Percentiles rank a stretch among this genome's conserved stretches.
Conservation (phyloP, 2,329 filamentous ascomycete species). For the Cordyceps pruinosa region DNA sequence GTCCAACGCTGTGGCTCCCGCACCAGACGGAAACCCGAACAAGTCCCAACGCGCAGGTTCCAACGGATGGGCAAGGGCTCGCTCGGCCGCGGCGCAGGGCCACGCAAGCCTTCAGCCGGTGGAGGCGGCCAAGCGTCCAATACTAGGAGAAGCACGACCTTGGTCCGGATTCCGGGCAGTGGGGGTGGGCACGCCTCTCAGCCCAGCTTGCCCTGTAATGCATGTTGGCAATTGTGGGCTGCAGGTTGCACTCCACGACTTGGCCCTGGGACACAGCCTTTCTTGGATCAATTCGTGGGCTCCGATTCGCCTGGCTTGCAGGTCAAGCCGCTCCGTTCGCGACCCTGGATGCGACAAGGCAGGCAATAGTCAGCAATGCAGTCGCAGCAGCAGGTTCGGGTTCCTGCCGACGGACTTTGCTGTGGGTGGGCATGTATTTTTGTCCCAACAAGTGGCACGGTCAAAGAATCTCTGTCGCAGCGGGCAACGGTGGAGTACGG, state of each 20-base stretch:
- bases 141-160: neutral
- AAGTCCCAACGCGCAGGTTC: too few species aligned
- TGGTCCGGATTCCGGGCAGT: constrained; percentile 11
- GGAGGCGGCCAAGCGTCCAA: constrained; percentile 1
- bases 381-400: neutral
- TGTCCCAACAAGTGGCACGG: neutral
- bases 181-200: constrained; percentile 4
- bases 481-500: too few species aligned
- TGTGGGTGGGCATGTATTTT: neutral
- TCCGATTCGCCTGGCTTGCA: neutral
- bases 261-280: constrained; percentile 9
- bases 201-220: neutral
- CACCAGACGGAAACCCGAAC: neutral
- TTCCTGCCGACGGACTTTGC: neutral
- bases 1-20: neutral
- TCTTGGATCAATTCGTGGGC: neutral
- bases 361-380: neutral
- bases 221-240: too few species aligned
- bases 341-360: neutral
- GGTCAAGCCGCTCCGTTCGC: neutral
- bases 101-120: constrained; percentile 8
- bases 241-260: neutral
- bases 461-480: too few species aligned
- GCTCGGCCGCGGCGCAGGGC: neutral
- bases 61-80: neutral